A percentile compares a stretch with the other conserved stretches of the same genome.
These are phyloP conservation scores for Anthoceros angustus DNA, from an alignment of 225 moss, liverwort and hornwort genomes.

Conservation along the genomic window DNA sequence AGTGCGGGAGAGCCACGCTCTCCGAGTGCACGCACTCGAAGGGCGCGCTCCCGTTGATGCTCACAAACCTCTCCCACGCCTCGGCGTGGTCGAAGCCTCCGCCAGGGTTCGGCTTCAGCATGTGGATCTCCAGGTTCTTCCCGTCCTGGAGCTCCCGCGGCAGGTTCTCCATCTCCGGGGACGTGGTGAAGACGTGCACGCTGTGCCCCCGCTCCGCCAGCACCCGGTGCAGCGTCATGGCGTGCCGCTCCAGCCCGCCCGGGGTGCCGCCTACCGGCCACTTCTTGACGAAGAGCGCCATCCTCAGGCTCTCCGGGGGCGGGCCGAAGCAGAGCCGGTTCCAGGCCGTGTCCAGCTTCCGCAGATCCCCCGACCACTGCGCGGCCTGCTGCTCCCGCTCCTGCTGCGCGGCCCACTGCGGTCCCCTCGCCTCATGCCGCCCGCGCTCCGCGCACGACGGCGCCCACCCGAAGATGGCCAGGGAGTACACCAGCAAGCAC, in stretches of 20 bases:
- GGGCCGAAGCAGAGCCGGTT: slow-evolving; percentile 61
- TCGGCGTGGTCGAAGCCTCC: slow-evolving; percentile 41
- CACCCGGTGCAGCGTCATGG: slow-evolving; percentile 82
- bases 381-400: slow-evolving; percentile 8
- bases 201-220: slow-evolving; percentile 74
- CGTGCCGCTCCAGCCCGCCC: slow-evolving; percentile 89
- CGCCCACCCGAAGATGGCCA: slow-evolving; percentile 18
- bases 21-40: slow-evolving; percentile 89
- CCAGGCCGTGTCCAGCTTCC: slow-evolving; percentile 56
- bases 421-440: slow-evolving; percentile 6
- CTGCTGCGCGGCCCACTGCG: slow-evolving; percentile 11
- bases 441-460: slow-evolving; percentile 10
- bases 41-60: slow-evolving; percentile 14
- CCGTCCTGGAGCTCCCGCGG: slow-evolving; percentile 31
- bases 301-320: slow-evolving; percentile 31
- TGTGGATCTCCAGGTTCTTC: slow-evolving; percentile 60
- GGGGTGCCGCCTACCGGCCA: slow-evolving; percentile 91
- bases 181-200: slow-evolving; percentile 72
- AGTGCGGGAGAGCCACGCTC: slow-evolving; percentile 85
- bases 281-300: slow-evolving; percentile 94
- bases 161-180: slow-evolving; percentile 22
- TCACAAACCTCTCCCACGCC: slow-evolving; percentile 40
- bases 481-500: slow-evolving; percentile 21
- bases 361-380: slow-evolving; percentile 62
- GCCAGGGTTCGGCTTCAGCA: slow-evolving; percentile 28